A percentile compares a stretch with the other conserved stretches of the same genome.
These are phyloP conservation scores for Penicillium dipodomyicola DNA, from an alignment of 495 filamentous ascomycete genomes.

Conservation along the genomic window DNA sequence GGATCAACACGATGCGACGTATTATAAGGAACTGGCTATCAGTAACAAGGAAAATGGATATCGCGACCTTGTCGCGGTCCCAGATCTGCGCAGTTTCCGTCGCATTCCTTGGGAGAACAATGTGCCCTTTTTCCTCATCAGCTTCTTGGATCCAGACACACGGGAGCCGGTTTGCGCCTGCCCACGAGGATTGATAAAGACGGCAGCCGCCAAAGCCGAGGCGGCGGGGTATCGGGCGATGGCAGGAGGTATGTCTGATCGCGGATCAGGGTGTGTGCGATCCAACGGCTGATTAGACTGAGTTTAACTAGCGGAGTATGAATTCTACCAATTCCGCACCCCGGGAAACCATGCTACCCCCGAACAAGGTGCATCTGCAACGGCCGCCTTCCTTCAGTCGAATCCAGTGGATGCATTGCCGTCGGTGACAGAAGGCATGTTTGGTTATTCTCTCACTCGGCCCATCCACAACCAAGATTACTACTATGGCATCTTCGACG, in stretches of 20 bases:
- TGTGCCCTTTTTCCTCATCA: conserved; percentile 89
- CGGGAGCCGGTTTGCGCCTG: conserved; percentile 71
- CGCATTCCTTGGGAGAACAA: conserved; percentile 94
- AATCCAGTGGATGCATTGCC: conserved; percentile 73
- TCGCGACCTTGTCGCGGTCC: conserved; percentile 78
- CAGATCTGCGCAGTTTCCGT: conserved; percentile 77
- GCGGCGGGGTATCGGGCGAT: conserved; percentile 72
- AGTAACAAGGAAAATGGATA: conserved; percentile 95
- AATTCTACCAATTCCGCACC: conserved; percentile 90
- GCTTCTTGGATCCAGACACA: conserved; percentile 64
- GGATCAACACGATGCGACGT: conserved; percentile 97
- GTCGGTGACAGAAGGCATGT: conserved; percentile 91
- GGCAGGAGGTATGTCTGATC: conserved; percentile 72
- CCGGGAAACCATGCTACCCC: conserved; percentile 49
- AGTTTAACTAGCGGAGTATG: conserved; percentile 74
- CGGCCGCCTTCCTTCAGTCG: conserved; percentile 67
- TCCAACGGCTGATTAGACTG: conserved; percentile 3
- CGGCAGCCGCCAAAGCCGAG: conserved; percentile 62
- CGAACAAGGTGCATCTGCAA: conserved; percentile 64
- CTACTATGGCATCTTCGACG: conserved; percentile 86
- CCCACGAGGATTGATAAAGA: conserved; percentile 73
- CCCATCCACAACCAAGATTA: conserved; percentile 92
- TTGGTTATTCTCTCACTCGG: conserved; percentile 92
- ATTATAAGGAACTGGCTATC: conserved; percentile 78
- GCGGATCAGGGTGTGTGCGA: neutral